Base-by-base conservation (phyloP, 73 alveolate species). In the Paramecium biaurelia region DNA sequence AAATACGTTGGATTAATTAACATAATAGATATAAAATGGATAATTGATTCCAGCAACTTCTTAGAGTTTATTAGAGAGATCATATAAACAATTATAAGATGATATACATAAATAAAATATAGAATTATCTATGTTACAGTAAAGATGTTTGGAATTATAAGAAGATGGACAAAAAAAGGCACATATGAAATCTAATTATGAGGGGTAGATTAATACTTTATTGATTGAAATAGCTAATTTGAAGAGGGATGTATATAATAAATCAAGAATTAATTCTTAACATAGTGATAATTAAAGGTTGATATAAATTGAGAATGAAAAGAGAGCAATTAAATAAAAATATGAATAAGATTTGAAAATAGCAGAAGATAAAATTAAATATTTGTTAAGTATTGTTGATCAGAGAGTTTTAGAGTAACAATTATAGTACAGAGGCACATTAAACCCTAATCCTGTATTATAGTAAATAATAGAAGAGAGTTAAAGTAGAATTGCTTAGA, bases 31-130 rank as follows among this genome's bases (percentile, higher is more conserved):
- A 38, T 21, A 38, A 24, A 42, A 26, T 41, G 90, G 90, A 23
- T 45, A 79, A 43, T 79, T 79, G 28, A 79, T 79, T 23, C 90
- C 90, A 43, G 90, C 90, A 9, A 79, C 90, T 43, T 79, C 90
- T 30, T 47, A 79, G 56, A 43, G 63, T 41, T 47, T 79, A 23
- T 79, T 79, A 79, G 90, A 79, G 28, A 38, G 90, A 38, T 79
- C 90, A 20, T 79, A 42, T 47, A 79, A 79, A 42, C n/a, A 79
- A 24, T 41, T 79, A 23, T 79, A 79, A 45, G 90, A 79, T 30
- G 90, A 79, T 11, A 21, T 79, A n/a, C 90, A 79, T 79, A 79
- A 43, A 41, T 79, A 79, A 42, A 38, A 79, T 24, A 18, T 79
- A 9, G 90, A 79, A 24, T 2, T 79, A 56, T 21, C 76, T 18